Conservation (phyloP, 163 green algal genomes). For the Trebouxiophyceae sp. region DNA sequence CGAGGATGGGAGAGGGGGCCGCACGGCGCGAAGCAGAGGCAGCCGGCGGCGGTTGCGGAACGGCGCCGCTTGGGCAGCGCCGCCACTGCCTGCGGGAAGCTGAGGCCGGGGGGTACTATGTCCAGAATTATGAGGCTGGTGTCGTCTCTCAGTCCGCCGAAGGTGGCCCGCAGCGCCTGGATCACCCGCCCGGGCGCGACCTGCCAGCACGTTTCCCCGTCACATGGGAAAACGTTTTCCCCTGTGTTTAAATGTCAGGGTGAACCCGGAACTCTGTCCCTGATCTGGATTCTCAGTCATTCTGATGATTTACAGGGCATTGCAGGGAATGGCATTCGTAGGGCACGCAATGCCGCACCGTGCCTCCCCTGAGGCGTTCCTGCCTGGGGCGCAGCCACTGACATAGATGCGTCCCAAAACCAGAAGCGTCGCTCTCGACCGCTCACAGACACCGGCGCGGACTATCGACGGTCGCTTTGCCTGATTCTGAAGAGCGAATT, state of each 20-base stretch:
- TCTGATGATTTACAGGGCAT: no score
- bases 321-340: not conserved
- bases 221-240: not conserved
- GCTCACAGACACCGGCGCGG: not conserved
- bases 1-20: not conserved
- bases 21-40: not conserved
- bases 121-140: constrained; percentile 41
- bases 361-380: not conserved
- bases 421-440: not conserved
- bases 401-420: no score
- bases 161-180: constrained; percentile 11
- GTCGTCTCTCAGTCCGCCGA: constrained; percentile 42
- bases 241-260: no score
- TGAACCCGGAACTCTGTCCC: no score
- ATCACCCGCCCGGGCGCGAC: constrained; percentile 14
- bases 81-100: not conserved
- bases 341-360: not conserved
- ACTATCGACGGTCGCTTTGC: no score
- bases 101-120: constrained; percentile 26
- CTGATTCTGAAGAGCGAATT: no score
- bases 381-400: not conserved
- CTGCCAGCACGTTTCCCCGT: not conserved
- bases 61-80: not conserved
- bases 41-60: not conserved
- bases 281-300: no score